phyloP scores from a whole-genome alignment of 352 stramenopile species.

The Pythium pectinolyticum region DNA sequence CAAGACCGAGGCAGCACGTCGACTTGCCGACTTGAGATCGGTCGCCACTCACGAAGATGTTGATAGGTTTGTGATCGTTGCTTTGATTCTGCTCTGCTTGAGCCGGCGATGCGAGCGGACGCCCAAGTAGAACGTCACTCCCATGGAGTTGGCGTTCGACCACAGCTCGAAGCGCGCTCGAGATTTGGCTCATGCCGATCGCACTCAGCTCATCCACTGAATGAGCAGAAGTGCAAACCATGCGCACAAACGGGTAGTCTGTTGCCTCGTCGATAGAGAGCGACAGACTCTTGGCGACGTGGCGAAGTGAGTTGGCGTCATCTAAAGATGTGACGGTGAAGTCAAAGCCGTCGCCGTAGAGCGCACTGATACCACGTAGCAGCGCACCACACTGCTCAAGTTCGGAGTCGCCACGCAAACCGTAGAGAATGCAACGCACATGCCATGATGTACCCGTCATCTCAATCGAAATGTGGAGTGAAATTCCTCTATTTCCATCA shows the following conservation, averaged over 20 bases:
- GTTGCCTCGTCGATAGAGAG: background rate
- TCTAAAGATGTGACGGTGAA: constrained; percentile 31
- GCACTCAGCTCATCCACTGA: constrained; percentile 16
- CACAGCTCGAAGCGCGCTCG: constrained; percentile 8
- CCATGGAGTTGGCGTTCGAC: constrained; percentile 24
- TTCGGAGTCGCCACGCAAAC: constrained; percentile 28
- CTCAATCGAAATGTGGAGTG: no score
- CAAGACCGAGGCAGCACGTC: constrained; percentile 93
- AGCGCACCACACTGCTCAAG: constrained; percentile 36
- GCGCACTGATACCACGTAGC: constrained; percentile 50
- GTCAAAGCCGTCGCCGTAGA: constrained; percentile 52
- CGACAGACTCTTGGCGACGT: constrained; percentile 22
- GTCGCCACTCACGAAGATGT: constrained; percentile 77
- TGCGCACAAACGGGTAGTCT: constrained; percentile 23
- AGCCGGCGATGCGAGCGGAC: background rate
- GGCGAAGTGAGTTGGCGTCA: constrained; percentile 12
- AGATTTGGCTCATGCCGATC: constrained; percentile 10
- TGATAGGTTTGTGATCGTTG: constrained; percentile 26
- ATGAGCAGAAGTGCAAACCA: constrained; percentile 24
- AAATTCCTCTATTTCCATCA: no score
- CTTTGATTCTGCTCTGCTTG: background rate
- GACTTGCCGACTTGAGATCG: constrained; percentile 95
- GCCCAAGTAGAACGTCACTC: constrained; percentile 13
- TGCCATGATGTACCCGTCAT: no score
- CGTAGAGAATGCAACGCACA: constrained; percentile 43